phyloP scores from a whole-genome alignment of 306 rosid genomes.

The Cotoneaster glaucophyllus region DNA sequence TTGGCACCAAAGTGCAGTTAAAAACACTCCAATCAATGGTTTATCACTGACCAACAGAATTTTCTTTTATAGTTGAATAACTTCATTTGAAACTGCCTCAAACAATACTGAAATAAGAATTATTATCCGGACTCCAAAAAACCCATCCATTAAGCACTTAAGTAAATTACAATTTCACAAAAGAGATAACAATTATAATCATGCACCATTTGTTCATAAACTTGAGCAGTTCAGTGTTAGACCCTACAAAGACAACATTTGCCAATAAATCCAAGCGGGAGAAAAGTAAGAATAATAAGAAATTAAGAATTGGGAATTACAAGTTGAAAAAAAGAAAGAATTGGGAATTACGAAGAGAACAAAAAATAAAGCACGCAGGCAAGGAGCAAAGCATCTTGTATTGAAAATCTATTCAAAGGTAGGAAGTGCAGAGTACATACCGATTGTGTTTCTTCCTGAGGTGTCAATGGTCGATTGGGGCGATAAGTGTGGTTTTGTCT shows the following conservation, averaged over 20 bases:
- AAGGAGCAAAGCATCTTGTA: background rate
- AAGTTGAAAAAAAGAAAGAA: background rate
- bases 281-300: background rate
- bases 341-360: background rate
- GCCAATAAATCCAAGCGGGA: background rate
- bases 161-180: background rate
- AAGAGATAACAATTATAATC: background rate
- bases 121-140: background rate
- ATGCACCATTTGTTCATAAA: background rate
- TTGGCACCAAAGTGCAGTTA: background rate
- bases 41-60: background rate
- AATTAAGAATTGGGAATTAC: background rate
- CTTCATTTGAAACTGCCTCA: background rate
- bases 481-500: conserved; percentile 87
- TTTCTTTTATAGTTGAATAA: background rate
- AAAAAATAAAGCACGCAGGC: background rate
- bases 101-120: background rate
- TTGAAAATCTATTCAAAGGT: background rate
- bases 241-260: background rate
- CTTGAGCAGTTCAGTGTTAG: background rate
- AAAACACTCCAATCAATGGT: background rate
- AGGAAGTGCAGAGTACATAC: conserved; percentile 25
- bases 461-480: conserved; percentile 64
- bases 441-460: conserved; percentile 74
- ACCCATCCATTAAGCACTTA: background rate